These are phyloP conservation scores for Spiromastix sp. DNA, from an alignment of 2,329 filamentous ascomycete genomes.

Conservation along the genomic window DNA sequence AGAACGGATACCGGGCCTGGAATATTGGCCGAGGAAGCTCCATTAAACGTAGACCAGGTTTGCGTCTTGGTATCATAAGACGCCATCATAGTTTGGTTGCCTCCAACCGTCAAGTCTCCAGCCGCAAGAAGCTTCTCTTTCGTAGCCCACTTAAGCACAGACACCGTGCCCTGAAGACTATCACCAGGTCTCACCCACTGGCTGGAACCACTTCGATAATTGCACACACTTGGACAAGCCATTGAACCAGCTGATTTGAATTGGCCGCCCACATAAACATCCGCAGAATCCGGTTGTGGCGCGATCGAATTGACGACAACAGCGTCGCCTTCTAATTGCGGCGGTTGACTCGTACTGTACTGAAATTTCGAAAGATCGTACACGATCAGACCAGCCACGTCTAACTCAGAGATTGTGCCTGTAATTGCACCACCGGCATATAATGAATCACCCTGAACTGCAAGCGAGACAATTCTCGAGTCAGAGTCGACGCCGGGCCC, in stretches of 20 bases:
- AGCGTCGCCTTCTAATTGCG: slow-evolving; percentile 58
- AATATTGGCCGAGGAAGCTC: slow-evolving; percentile 42
- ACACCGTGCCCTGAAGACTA: slow-evolving; percentile 59
- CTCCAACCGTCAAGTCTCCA: slow-evolving; percentile 62
- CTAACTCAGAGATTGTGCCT: slow-evolving; percentile 54
- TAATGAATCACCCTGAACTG: slow-evolving; percentile 54
- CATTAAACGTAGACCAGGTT: slow-evolving; percentile 55
- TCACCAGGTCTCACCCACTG: slow-evolving; percentile 76
- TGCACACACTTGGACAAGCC: slow-evolving; percentile 71
- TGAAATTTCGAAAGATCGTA: slow-evolving; percentile 62
- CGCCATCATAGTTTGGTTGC: slow-evolving; percentile 57
- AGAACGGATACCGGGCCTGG: slow-evolving; percentile 74
- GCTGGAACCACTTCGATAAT: slow-evolving; percentile 57
- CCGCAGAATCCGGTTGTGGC: slow-evolving; percentile 55
- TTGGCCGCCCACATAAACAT: slow-evolving; percentile 77
- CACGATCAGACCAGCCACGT: slow-evolving; percentile 63
- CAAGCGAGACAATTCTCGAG: slow-evolving; percentile 66
- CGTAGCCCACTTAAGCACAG: slow-evolving; percentile 65
- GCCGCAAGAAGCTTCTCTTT: slow-evolving; percentile 63
- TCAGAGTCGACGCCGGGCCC: slow-evolving; percentile 51
- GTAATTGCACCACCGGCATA: slow-evolving; percentile 75
- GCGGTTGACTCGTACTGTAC: slow-evolving; percentile 59
- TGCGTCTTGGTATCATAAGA: slow-evolving; percentile 60
- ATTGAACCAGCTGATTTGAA: slow-evolving; percentile 78
- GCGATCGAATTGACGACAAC: slow-evolving; percentile 68